Evolutionary conservation across 1,139 yeast genomes (phyloP), one percentile per base, ranked within the genome.

Genomic region (Saccharomycopsis hybrid): DNA sequence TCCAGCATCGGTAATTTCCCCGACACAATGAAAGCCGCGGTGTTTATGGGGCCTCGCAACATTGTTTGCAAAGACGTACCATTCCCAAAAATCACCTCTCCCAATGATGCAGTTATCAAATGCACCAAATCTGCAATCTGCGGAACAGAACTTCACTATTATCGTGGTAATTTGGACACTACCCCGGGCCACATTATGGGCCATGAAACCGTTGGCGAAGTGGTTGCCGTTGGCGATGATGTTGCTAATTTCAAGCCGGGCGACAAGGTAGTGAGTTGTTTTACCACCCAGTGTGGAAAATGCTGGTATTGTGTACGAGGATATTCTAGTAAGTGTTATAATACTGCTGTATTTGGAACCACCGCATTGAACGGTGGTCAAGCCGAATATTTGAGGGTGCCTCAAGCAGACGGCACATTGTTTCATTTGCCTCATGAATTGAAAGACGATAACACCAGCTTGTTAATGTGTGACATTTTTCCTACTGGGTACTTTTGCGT

Each of bases 401-500:
- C 86, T 1, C 69, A 65, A 53, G 85, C 85, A 3, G 74, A 71
- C 43, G 65, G 73, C 18, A 76, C 81, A 0, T 63, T 80, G 57
- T 67, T 71, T 47, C 70, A 67, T 40, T 67, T 68, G 53, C 80
- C 80, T 3, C n/a, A n/a, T n/a, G 42, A 49, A 24, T 59, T 58
- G 0, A 58, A 67, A 35, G 70, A 72, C 54, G 79, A 76, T 55
- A 64, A 73, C 2, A 70, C 76, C 5, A 74, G 79, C 44, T 75
- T 79, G 4, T 62, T 80, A 56, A 77, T 80, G 82, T 80, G 84
- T 5, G 86, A 80, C 62, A 80, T 80, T 50, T 80, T 80, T 62
- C 77, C 81, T 38, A 80, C 86, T 1, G 86, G 84, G 0, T 80
- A 76, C 62, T 77, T 72, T 58, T 85, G 85, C 39, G 78, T 79